These are phyloP conservation scores for Ophiostoma quercus DNA, from an alignment of 2,329 filamentous ascomycete species.

Conservation along the genomic window DNA sequence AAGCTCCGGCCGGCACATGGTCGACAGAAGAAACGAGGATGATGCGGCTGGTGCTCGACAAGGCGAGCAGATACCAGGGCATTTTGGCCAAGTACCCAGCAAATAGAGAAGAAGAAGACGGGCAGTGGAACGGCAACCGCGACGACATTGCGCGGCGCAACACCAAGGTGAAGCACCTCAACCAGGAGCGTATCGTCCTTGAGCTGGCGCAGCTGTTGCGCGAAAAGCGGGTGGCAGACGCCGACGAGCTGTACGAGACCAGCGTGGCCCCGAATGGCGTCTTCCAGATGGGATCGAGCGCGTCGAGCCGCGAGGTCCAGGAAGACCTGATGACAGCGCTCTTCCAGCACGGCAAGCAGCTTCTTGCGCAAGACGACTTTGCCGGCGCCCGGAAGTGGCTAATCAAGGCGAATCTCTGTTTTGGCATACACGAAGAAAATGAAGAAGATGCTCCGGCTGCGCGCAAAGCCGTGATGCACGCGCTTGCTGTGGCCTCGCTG, in stretches of 20 bases:
- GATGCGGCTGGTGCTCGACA: conserved; percentile 58
- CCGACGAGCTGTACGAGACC: conserved; percentile 64
- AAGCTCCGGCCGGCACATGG: too few relatives aligned
- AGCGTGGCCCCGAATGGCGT: conserved; percentile 47
- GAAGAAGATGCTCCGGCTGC: conserved; percentile 36
- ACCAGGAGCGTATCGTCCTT: conserved; percentile 60
- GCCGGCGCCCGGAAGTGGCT: conserved; percentile 65
- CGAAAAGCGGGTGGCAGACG: conserved; percentile 65
- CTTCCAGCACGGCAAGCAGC: conserved; percentile 64
- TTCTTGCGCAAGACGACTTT: conserved; percentile 49
- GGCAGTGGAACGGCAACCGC: background rate
- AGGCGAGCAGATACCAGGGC: conserved; percentile 50
- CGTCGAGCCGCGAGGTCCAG: conserved; percentile 44
- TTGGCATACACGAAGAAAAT: background rate
- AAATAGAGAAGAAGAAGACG: conserved; percentile 27
- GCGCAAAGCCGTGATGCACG: conserved; percentile 54
- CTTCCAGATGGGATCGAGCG: conserved; percentile 37
- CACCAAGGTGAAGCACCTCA: conserved; percentile 34
- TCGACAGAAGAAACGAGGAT: conserved; percentile 45
- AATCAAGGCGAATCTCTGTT: conserved; percentile 26
- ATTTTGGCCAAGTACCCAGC: conserved; percentile 33
- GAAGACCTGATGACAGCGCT: conserved; percentile 63
- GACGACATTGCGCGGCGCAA: background rate
- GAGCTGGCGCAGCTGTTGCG: conserved; percentile 69
- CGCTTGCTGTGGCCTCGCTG: conserved; percentile 52